Base-by-base conservation (phyloP, 768 basidiomycete species). In the Boletales sp. region DNA sequence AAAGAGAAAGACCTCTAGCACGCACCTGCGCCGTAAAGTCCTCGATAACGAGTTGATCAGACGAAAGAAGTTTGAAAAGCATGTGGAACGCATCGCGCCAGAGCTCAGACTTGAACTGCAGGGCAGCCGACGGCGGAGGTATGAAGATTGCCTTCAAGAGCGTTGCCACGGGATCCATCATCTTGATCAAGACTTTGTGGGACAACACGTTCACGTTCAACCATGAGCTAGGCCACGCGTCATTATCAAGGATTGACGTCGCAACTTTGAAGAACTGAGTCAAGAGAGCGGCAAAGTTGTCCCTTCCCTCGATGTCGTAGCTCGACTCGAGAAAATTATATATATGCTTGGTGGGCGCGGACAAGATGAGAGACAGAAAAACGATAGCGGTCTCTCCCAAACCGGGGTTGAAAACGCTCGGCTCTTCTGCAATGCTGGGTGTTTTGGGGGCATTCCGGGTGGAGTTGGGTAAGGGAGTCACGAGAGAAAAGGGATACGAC, bases 201-300 rank as follows among this genome's bases (percentile, higher is more conserved):
- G 90, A 84, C 54, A 96, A 73, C 39, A 94, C 83, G 57, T 88
- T 90, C 59, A 94, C 81, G 55, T 94, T 96, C 55, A 97, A 75
- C 95, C 95, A 97, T 33, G 83, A 83, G 57, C 76, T 79, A 0
- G 94, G 93, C 75, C 91, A 97, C 0, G 93, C 89, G 31, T 94
- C 86, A 59, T 89, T 89, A 51, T 84, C 79, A 50, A 98, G 70
- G 47, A 96, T 90, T 11, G 90, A 93, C 5, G 74, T 76, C 4
- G 82, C 82, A 35, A 93, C 86, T 48, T 78, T 83, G 77, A 96
- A 94, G 56, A 94, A 83, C 48, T 86, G 82, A 7, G 78, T 79
- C 12, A 97, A 73, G 4, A 92, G 74, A 3, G 70, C 60, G 8
- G 87, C 74, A 52, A 93, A 86, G 49, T 87, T 80, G 33, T 92